Conservation (phyloP, 108 stramenopile species). For the Fistulifera pelliculosa region DNA sequence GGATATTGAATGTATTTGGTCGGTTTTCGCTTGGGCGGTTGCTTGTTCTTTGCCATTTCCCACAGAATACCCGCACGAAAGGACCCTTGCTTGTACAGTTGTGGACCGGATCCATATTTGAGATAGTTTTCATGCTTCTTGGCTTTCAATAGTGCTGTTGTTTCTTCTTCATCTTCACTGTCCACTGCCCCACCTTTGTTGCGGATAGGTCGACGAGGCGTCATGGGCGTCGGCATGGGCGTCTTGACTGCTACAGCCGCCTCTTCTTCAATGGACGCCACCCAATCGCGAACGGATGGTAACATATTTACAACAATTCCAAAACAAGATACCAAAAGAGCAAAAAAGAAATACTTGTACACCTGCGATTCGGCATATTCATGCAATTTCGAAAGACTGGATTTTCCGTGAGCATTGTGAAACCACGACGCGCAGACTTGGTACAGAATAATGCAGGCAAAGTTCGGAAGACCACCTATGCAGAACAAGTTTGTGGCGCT, state of each 20-base stretch:
- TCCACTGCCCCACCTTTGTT: constrained; percentile 3
- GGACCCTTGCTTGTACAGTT: constrained; percentile 39
- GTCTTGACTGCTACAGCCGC: constrained; percentile 54
- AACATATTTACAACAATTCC: constrained; percentile 59
- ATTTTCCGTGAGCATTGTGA: constrained; percentile 35
- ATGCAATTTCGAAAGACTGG: constrained; percentile 44
- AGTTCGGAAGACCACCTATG: constrained; percentile 76
- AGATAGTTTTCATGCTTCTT: constrained; percentile 49
- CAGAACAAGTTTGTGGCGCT: constrained; percentile 74
- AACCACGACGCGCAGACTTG: constrained; percentile 60
- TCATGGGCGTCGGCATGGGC: constrained; percentile 23
- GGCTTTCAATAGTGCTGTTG: constrained; percentile 37
- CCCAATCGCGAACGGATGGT: constrained; percentile 47
- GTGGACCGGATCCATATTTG: constrained; percentile 56
- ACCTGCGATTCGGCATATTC: constrained; percentile 63
- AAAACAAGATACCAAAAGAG: constrained; percentile 45
- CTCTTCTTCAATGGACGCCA: constrained; percentile 49
- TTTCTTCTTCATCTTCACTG: constrained; percentile 17
- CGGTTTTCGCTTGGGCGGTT: too few species aligned
- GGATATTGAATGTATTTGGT: too few species aligned
- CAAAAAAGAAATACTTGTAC: constrained; percentile 60
- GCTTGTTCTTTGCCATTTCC: too few species aligned
- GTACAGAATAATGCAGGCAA: constrained; percentile 64
- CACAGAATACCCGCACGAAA: constrained; percentile 46
- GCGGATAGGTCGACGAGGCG: constrained; percentile 11